These are phyloP conservation scores for Metarhizium rileyi DNA, from an alignment of 2,329 filamentous ascomycete genomes.

Conservation along the genomic window DNA sequence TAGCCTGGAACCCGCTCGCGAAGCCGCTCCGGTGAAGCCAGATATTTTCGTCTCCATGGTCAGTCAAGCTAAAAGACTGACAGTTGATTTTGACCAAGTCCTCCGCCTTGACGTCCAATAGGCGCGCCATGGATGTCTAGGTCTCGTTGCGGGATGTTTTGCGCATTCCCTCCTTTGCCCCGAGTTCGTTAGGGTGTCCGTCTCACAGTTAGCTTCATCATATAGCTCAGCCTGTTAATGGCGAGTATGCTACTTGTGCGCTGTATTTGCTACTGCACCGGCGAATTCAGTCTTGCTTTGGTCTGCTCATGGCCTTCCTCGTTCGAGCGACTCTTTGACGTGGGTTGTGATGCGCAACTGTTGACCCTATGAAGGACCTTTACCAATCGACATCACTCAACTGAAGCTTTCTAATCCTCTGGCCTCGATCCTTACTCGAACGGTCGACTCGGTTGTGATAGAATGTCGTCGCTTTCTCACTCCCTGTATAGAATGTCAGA, in stretches of 20 bases:
- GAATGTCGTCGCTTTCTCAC: constrained; percentile 38
- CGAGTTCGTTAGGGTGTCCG: too few relatives aligned
- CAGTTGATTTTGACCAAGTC: too few relatives aligned
- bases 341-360: neutral
- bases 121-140: too few relatives aligned
- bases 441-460: constrained; percentile 48
- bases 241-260: too few relatives aligned
- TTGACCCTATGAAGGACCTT: neutral
- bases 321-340: neutral
- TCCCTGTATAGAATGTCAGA: constrained; percentile 26
- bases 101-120: too few relatives aligned
- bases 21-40: neutral
- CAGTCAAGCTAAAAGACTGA: neutral
- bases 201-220: too few relatives aligned
- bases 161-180: too few relatives aligned
- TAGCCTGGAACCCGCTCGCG: neutral
- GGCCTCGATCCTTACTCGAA: constrained; percentile 54
- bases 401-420: constrained; percentile 82
- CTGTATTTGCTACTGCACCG: too few relatives aligned
- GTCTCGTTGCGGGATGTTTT: too few relatives aligned
- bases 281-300: too few relatives aligned
- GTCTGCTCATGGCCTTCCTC: neutral
- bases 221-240: too few relatives aligned
- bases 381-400: constrained; percentile 98
- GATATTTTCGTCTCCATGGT: neutral